Evolutionary conservation across 1,139 yeast genomes (phyloP), one percentile per base, ranked within the genome.

Genomic region (Kodamaea suecica): DNA sequence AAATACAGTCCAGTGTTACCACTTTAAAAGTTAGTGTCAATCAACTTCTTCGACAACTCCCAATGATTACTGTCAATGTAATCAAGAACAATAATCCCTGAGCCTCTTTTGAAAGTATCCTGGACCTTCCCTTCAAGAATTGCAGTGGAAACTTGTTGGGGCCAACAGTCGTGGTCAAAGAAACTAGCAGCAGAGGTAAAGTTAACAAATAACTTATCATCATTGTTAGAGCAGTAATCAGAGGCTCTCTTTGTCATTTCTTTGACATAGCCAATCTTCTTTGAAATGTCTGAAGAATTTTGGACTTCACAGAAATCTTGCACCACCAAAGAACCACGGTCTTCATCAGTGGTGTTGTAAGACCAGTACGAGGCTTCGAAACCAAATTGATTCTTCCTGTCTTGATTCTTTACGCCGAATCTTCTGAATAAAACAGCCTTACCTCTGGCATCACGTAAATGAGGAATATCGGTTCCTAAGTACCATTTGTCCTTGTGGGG

Each of bases 101-200:
- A 58, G 26, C 80, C 82, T 46, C 64, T 71, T 23, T 64, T 70
- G 49, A 81, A 73, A 15, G 63, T 53, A n/a, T 70, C 66, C 30
- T 69, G 65, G 39, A 82, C 61, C n/a, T 70, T 63, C 28, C 70
- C 65, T 31, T 63, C 52, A 16, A 61, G 52, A 62, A 80, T 64
- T 21, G 78, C 78, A 38, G 68, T 60, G 23, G 88, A 77, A 40
- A 83, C 76, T 46, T 73, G 70, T 41, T 74, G 70, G 1, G 94
- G 94, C 95, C 94, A 84, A 55, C 87, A 82, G 36, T 66, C 72
- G 35, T 72, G 77, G 58, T 81, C 78, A 56, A 79, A 80, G 57
- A 83, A 80, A 58, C 81, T 82, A 30, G 90, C 73, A 17, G 84
- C 94, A 2, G 88, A 76, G 41, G 87, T 78, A 55, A 81, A 84